A percentile compares a stretch with the other conserved stretches of the same genome.
These are phyloP conservation scores for Acrocalymma vagum DNA, from an alignment of 2,329 filamentous ascomycete species.

Conservation along the genomic window DNA sequence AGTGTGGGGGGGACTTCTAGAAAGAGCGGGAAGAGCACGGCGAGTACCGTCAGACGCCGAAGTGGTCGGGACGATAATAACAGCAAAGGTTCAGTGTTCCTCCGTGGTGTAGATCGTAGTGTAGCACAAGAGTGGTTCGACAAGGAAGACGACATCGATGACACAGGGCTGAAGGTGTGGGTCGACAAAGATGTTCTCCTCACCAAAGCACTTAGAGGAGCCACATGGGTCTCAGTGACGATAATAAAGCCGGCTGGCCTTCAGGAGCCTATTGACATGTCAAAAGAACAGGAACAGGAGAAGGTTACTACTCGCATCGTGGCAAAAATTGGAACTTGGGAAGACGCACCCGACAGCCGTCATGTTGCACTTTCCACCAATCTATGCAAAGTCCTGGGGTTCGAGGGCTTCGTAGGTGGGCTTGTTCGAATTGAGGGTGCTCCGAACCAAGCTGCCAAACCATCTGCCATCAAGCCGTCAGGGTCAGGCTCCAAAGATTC, in stretches of 20 bases:
- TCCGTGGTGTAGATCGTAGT: constrained; percentile 78
- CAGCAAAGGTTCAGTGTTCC: constrained; percentile 72
- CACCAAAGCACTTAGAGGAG: constrained; percentile 76
- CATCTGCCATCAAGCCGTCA: constrained; percentile 54
- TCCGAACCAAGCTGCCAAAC: constrained; percentile 73
- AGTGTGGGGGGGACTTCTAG: constrained; percentile 83
- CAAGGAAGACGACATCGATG: constrained; percentile 59
- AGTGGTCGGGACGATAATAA: constrained; percentile 70
- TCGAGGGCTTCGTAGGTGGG: constrained; percentile 79
- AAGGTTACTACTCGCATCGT: constrained; percentile 73
- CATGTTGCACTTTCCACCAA: constrained; percentile 81
- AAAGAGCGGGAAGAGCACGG: constrained; percentile 77
- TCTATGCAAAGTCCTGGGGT: constrained; percentile 77
- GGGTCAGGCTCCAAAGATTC: constrained; percentile 42
- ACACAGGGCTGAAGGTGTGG: constrained; percentile 77
- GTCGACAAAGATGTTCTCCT: constrained; percentile 80
- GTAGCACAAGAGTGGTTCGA: constrained; percentile 81
- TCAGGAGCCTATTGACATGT: constrained; percentile 74
- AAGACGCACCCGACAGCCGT: constrained; percentile 83
- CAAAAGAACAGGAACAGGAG: constrained; percentile 70
- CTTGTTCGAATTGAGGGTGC: constrained; percentile 89
- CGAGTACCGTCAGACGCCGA: constrained; percentile 73
- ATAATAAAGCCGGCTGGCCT: constrained; percentile 84
- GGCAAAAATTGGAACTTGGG: constrained; percentile 79
- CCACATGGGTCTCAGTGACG: constrained; percentile 82